phyloP scores from a whole-genome alignment of 2,329 filamentous ascomycete species.

The Geosmithia morbida region DNA sequence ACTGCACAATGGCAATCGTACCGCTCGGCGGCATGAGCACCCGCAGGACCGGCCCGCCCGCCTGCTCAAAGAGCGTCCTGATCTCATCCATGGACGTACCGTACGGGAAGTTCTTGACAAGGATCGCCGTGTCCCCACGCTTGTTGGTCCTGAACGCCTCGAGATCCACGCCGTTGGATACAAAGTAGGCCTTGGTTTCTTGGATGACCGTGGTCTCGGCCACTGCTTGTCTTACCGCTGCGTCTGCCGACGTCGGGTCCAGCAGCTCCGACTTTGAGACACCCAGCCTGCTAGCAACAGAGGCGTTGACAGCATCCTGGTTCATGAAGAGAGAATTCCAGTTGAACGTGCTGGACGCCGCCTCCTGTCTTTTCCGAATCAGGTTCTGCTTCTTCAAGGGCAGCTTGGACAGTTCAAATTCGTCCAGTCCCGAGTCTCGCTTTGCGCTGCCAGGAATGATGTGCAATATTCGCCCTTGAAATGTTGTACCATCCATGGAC shows the following conservation, averaged over 20 bases:
- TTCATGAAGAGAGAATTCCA: conserved; percentile 99
- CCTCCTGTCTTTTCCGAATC: conserved; percentile 72
- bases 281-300: conserved; percentile 72
- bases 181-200: conserved; percentile 88
- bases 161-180: conserved; percentile 75
- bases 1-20: conserved; percentile 89
- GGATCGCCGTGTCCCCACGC: conserved; percentile 72
- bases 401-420: conserved; percentile 79
- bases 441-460: conserved; percentile 76
- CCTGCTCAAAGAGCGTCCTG: conserved; percentile 68
- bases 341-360: conserved; percentile 68
- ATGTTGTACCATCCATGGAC: conserved; percentile 67
- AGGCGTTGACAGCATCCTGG: conserved; percentile 85
- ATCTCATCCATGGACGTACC: conserved; percentile 70
- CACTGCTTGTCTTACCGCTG: conserved; percentile 90
- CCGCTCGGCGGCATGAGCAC: conserved; percentile 87
- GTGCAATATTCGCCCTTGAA: conserved; percentile 86
- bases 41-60: conserved; percentile 56
- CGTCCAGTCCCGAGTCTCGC: conserved; percentile 68
- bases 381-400: conserved; percentile 90
- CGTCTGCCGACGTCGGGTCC: conserved; percentile 90
- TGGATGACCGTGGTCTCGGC: conserved; percentile 94
- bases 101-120: conserved; percentile 91
- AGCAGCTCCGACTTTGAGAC: conserved; percentile 83
- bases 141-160: conserved; percentile 78